Conservation (phyloP, 257 asterid genomes). For the Solanum lignicaule region DNA sequence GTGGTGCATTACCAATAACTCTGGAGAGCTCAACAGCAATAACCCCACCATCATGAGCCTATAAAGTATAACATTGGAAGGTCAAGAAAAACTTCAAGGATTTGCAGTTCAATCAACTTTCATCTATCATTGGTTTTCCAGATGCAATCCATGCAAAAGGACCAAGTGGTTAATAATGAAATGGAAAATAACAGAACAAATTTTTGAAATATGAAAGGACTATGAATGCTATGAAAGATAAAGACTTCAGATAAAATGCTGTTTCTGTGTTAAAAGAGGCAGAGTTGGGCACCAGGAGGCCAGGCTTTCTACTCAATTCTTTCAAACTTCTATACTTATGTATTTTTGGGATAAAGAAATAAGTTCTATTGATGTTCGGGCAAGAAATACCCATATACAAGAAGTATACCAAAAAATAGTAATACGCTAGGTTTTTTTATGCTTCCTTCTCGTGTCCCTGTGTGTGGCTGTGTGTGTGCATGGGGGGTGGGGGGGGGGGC, state of each 20-base stretch:
- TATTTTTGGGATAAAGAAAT: not conserved
- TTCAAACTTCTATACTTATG: not conserved
- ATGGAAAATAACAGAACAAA: not conserved
- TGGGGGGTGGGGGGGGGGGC: not conserved
- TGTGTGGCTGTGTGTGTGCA: not conserved
- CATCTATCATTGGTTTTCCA: not conserved
- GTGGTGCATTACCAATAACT: slow-evolving; percentile 91
- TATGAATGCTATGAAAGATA: not conserved
- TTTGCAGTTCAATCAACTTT: not conserved
- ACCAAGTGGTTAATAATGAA: not conserved
- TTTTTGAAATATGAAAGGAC: not conserved
- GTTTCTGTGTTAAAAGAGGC: not conserved
- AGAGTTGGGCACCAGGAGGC: not conserved
- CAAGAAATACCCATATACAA: not conserved
- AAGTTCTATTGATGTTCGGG: not conserved
- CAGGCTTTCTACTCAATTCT: not conserved
- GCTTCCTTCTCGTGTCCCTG: not conserved
- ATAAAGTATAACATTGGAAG: slow-evolving; percentile 6
- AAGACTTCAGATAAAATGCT: not conserved
- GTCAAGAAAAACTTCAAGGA: not conserved
- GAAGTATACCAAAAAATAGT: not conserved
- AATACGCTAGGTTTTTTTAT: not conserved
- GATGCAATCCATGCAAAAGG: not conserved
- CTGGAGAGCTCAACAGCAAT: slow-evolving; percentile 91
- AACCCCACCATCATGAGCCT: slow-evolving; percentile 99